Base-by-base conservation (phyloP, 2,329 filamentous ascomycete species). In the Balansia obtecta region DNA sequence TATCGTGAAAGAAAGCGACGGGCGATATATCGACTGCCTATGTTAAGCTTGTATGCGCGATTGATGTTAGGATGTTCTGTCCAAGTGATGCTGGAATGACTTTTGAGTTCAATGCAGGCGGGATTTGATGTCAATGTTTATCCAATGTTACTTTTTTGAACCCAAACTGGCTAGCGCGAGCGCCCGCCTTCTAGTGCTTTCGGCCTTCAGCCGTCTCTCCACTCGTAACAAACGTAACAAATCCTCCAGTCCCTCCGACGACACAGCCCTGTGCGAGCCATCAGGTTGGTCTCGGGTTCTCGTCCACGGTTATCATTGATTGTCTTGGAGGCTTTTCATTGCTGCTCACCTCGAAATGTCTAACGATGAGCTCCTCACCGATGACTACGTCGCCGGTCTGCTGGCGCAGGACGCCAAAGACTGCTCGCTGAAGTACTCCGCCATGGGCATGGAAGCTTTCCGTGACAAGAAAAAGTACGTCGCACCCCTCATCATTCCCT, bases 331-430 rank as follows among this genome's bases (percentile, higher is more conserved):
- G 10, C 10, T n/a, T 32, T 30, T 13, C 12, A 40, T 37, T 34
- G 15, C 20, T 8, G 12, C n/a, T 13, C 11, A 13, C 18, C 38
- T 46, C 48, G 46, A 18, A 16, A 74, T 72, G 70, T 50, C 66
- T 11, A 69, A 71, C 49, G 68, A 77, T 56, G 70, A 74, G n/a
- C 62, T 78, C 22, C 65, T 84, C 45, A 82, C 81, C 18, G 87
- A 94, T 62, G 85, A 88, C 48, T 88, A 89, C 60, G 82, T 95
- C 55, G 88, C 88, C 15, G 76, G 77, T 45, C 71, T 95, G n/a
- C 74, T 97, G 37, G 79, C 82, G 47, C 80, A 85, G 57, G 90
- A 96, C 66, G 90, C 90, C 12, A 81, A 77, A 52, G 79, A 85
- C 52, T 84, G 76, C 58, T 85, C 84, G 2, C 69, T 85, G 45